Evolutionary conservation across 2,329 filamentous ascomycete species (phyloP).

Genomic region (Rhynchosporium secalis): DNA sequence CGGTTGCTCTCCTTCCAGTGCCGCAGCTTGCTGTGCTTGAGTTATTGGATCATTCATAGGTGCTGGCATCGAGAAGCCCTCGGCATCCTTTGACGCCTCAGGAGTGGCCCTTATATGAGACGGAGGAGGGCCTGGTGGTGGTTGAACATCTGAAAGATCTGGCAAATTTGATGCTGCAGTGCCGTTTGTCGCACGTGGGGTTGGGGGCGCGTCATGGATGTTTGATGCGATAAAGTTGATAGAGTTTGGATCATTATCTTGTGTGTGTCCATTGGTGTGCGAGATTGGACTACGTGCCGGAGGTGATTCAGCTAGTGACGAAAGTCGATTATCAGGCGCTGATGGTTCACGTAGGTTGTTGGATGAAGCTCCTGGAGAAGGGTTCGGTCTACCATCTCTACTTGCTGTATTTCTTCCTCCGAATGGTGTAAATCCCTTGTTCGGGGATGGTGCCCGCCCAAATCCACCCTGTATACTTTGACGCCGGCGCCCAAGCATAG

Average conservation of each 20-base stretch:
- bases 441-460: conserved; percentile 56
- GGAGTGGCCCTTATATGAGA: conserved; percentile 31
- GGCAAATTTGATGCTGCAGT: conserved; percentile 39
- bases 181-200: conserved; percentile 49
- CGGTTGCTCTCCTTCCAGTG: conserved; percentile 57
- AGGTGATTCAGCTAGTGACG: conserved; percentile 59
- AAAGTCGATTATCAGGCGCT: conserved; percentile 47
- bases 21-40: conserved; percentile 67
- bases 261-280: conserved; percentile 34
- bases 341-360: conserved; percentile 57
- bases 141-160: conserved; percentile 53
- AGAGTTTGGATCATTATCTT: conserved; percentile 37
- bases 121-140: conserved; percentile 52
- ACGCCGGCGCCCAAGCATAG: conserved; percentile 64
- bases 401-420: conserved; percentile 58
- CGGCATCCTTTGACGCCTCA: conserved; percentile 61
- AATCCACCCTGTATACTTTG: conserved; percentile 66
- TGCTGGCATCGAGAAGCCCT: conserved; percentile 75
- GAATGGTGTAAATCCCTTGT: conserved; percentile 54
- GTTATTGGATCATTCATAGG: conserved; percentile 66
- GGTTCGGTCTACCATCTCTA: conserved; percentile 54
- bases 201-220: conserved; percentile 35
- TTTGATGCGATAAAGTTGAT: conserved; percentile 39
- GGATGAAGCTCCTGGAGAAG: conserved; percentile 59
- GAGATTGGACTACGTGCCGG: conserved; percentile 37